Conservation (phyloP, 164 flowering plant species). For the Litsea cubeba region DNA sequence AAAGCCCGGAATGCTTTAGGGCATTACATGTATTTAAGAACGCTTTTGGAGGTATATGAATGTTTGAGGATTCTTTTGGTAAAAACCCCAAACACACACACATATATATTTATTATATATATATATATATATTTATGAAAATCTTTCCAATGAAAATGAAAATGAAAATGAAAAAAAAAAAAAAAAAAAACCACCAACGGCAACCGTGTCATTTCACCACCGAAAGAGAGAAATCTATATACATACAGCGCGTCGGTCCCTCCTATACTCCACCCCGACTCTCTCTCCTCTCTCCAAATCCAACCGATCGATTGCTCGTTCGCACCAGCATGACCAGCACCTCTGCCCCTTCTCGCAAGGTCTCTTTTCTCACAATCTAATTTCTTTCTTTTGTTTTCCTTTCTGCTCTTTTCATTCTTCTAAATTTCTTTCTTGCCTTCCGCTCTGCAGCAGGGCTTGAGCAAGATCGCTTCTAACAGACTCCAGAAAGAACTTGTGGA, state of each 20-base stretch:
- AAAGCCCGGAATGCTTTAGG: too few relatives aligned
- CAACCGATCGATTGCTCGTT: not conserved
- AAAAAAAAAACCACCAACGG: too few relatives aligned
- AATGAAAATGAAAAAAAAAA: too few relatives aligned
- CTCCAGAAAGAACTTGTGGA: slow-evolving; percentile 88
- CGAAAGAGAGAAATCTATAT: too few relatives aligned
- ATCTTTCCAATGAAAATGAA: too few relatives aligned
- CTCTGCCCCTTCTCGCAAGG: slow-evolving; percentile 27
- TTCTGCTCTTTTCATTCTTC: not conserved
- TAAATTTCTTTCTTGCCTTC: not conserved
- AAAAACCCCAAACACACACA: too few relatives aligned
- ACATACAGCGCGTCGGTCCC: not conserved
- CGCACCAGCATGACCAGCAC: slow-evolving; percentile 18
- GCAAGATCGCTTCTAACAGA: slow-evolving; percentile 82
- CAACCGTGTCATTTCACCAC: too few relatives aligned
- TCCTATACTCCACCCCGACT: not conserved
- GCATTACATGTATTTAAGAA: too few relatives aligned
- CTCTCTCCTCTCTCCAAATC: not conserved
- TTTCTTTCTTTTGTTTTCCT: not conserved
- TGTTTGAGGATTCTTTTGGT: too few relatives aligned
- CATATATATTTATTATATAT: too few relatives aligned
- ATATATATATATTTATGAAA: too few relatives aligned
- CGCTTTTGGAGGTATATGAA: too few relatives aligned
- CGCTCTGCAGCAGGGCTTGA: slow-evolving; percentile 39
- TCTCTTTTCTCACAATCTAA: not conserved